Evolutionary conservation across 2,329 filamentous ascomycete genomes (phyloP).

Genomic region (Colletotrichum orchidophilum): DNA sequence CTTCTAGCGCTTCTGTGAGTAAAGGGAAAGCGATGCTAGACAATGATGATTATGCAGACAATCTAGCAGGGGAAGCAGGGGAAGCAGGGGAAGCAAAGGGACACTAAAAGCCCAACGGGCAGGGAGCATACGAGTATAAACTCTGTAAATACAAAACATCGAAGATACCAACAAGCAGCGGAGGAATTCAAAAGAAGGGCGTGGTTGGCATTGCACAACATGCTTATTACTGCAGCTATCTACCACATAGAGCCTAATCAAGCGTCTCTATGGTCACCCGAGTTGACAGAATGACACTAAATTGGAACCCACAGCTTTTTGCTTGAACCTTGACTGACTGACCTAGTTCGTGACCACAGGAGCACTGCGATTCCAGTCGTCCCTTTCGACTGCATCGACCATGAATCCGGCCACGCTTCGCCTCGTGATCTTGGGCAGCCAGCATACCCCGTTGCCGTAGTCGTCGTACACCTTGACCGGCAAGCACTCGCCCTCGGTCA

Average conservation of each 20-base stretch:
- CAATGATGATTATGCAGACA: not conserved
- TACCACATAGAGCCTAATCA: not conserved
- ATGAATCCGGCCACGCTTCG: constrained; percentile 56
- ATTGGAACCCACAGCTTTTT: not conserved
- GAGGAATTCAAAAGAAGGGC: constrained; percentile 14
- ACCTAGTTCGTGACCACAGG: constrained; percentile 57
- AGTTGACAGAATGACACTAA: not conserved
- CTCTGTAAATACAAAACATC: constrained; percentile 25
- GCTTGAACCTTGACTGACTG: constrained; percentile 22
- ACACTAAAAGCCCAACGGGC: not conserved
- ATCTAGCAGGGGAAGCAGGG: not conserved
- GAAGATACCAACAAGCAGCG: constrained; percentile 30
- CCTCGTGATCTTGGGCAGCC: constrained; percentile 49
- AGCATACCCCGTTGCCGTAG: constrained; percentile 50
- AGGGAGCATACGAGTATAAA: constrained; percentile 14
- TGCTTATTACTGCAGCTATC: constrained; percentile 15
- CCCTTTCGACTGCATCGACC: constrained; percentile 51
- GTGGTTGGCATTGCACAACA: constrained; percentile 24
- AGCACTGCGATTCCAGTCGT: constrained; percentile 51
- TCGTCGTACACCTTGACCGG: constrained; percentile 51
- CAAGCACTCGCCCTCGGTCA: constrained; percentile 49
- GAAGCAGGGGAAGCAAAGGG: no score
- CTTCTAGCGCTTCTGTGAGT: not conserved
- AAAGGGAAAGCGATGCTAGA: not conserved
- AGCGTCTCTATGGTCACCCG: not conserved